Base-by-base conservation (phyloP, 208 protist genomes). In the Leishmania amazonensis region DNA sequence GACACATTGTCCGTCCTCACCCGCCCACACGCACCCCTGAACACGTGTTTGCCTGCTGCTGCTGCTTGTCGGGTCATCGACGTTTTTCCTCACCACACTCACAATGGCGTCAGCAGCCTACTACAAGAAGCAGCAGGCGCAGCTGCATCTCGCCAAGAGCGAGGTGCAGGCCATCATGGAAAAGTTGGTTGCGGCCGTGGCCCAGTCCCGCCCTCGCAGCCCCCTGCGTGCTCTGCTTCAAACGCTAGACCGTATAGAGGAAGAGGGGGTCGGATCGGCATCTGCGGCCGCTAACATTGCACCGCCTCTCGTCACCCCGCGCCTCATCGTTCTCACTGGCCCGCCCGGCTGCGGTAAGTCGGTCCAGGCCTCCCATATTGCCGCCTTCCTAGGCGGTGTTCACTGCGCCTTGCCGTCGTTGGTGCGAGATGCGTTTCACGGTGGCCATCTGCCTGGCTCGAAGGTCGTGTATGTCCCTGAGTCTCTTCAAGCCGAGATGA, bases 61-160 rank as follows among this genome's bases (percentile, higher is more conserved):
- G 17, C 65, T 24, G 4, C 35, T 45, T 70, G 64, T 42, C 7
- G 11, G 65, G n/a, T 19, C 47, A 54, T 58, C 47, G 5, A 40
- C 71, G 13, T 13, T 40, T 47, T 57, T 57, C 17, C 47, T 58
- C 71, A 0, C 17, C n/a, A 75, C 71, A 38, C 45, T 24, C 73
- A 64, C 13, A 38, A 91, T 91, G 88, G 72, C 85, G 17, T 80
- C 83, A 9, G 77, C 82, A 21, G 85, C 79, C 21, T 53, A 70
- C 28, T 89, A 89, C 80, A 87, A 90, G 83, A 87, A 85, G 82
- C 65, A 87, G 49, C 75, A 79, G 62, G 84, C 89, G 45, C 85
- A 92, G 82, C 45, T 68, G 40, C 47, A 78, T 31, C 78, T 90
- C 13, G 86, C 86, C 17, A 64, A 71, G 24, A 47, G 76, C 19